Evolutionary conservation across 1,284 basidiomycete species (phyloP).

Genomic region (Cryptococcus sp.): DNA sequence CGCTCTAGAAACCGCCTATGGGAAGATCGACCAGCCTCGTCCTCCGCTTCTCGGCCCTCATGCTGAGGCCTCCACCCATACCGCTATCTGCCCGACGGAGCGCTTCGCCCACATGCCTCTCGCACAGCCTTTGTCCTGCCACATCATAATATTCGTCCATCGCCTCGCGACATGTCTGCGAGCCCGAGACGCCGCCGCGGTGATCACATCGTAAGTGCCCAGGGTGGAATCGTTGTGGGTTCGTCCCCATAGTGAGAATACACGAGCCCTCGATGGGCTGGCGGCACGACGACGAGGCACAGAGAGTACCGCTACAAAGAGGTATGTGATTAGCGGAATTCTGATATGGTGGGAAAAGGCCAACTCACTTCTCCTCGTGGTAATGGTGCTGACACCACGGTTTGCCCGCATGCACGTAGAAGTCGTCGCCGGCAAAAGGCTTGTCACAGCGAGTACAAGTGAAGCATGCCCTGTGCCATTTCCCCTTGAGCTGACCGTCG

Average conservation of each 20-base stretch:
- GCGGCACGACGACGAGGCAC: slow-evolving; percentile 71
- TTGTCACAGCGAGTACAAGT: slow-evolving; percentile 78
- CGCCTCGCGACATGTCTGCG: slow-evolving; percentile 31
- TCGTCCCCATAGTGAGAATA: slow-evolving; percentile 67
- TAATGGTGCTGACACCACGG: slow-evolving; percentile 88
- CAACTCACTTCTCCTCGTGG: slow-evolving; percentile 71
- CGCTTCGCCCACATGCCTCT: slow-evolving; percentile 62
- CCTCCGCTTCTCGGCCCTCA: slow-evolving; percentile 53
- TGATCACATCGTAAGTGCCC: slow-evolving; percentile 68
- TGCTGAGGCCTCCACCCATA: slow-evolving; percentile 29
- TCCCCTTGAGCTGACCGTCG: slow-evolving; percentile 88
- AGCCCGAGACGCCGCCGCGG: slow-evolving; percentile 55
- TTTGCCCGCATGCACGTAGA: slow-evolving; percentile 83
- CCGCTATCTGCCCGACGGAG: slow-evolving; percentile 14
- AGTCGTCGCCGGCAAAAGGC: slow-evolving; percentile 83
- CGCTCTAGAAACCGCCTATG: slow-evolving; percentile 9
- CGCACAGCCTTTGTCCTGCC: slow-evolving; percentile 76
- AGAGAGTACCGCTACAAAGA: slow-evolving; percentile 65
- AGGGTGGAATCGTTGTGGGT: slow-evolving; percentile 77
- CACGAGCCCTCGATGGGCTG: slow-evolving; percentile 88
- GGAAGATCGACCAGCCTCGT: slow-evolving; percentile 50
- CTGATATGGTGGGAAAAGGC: neutral
- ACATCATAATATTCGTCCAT: slow-evolving; percentile 79
- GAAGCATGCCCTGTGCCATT: slow-evolving; percentile 86
- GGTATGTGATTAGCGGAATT: slow-evolving; percentile 8